Conservation (phyloP, 163 green algal genomes). For the Prototheca stagnorum region DNA sequence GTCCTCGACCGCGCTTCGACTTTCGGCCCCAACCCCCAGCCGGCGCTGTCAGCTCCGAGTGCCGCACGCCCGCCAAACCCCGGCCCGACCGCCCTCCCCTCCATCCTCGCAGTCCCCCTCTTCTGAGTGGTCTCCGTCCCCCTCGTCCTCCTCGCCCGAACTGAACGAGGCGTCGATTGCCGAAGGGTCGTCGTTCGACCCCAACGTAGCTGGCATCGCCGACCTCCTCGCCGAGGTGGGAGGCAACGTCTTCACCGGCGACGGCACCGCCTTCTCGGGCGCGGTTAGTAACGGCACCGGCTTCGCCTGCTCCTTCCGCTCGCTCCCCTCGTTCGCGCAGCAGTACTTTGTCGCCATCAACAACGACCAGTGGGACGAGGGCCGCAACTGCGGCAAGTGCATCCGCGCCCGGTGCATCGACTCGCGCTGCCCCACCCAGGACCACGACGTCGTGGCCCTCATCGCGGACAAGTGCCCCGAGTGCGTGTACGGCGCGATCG, state of each 20-base stretch:
- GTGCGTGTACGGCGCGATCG: conserved; percentile 13
- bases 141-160: not conserved
- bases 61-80: too few species aligned
- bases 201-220: not conserved
- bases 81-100: too few species aligned
- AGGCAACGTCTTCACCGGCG: conserved; percentile 2
- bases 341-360: conserved; percentile 24
- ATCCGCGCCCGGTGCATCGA: conserved; percentile 14
- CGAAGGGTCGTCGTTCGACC: not conserved
- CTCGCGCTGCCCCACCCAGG: conserved; percentile 4
- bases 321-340: conserved; percentile 10
- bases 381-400: conserved; percentile 13
- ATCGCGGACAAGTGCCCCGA: conserved; percentile 20
- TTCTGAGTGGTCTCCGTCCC: not conserved
- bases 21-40: too few species aligned
- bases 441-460: conserved; percentile 4
- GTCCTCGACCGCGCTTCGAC: too few species aligned
- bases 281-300: conserved; percentile 2
- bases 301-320: conserved; percentile 20
- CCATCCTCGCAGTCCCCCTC: too few species aligned
- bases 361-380: conserved; percentile 13
- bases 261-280: conserved; percentile 14
- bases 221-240: not conserved
- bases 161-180: not conserved
- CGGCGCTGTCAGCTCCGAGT: too few species aligned